Base-by-base conservation (phyloP, 371 early-diverging fungal genomes). In the Actinomortierella wolfii region DNA sequence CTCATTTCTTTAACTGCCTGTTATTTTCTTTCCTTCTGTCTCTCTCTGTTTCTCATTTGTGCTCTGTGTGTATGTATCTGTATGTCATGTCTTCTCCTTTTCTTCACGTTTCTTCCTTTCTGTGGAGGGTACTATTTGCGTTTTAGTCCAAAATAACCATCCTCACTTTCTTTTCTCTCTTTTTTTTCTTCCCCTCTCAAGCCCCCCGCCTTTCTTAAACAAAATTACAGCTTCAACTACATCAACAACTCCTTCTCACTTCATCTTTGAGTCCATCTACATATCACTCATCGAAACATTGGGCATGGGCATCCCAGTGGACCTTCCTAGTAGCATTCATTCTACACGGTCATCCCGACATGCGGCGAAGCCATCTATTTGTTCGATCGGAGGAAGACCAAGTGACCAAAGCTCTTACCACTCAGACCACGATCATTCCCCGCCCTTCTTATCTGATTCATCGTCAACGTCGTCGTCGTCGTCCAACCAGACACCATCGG, bases 301-400 rank as follows among this genome's bases (percentile, higher is more conserved):
- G 34, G 34, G 34, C 40, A 73, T 73, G 73, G 73, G 73, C 29
- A 61, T 73, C 46, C 73, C 73, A 17, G 52, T 73, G 18, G 50
- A 61, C 1, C 54, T 61, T 6, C 58, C 58, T 6, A 34, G 11
- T 34, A 34, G 34, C 34, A 34, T 11, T 34, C 34, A 11, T 5
- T 44, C 59, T 14, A 24, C 48, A n/a, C 51, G 54, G 13, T 28
- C 40, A 20, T 57, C 61, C 20, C 34, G 46, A n/a, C 73, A 71
- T 55, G 60, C 71, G 20, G 61, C 65, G 7, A 71, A 65, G 41
- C 56, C 65, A 2, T 71, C 71, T 6, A 34, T 34, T 9, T 65
- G 61, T 59, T 61, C 71, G 34, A 34, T 34, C 4, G 34, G 4
- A 34, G 34, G 34, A 34, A 11, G 34, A 34, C 7, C 7, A 34